Conservation (phyloP, 495 filamentous ascomycete species). For the Polyplosphaeria fusca region DNA sequence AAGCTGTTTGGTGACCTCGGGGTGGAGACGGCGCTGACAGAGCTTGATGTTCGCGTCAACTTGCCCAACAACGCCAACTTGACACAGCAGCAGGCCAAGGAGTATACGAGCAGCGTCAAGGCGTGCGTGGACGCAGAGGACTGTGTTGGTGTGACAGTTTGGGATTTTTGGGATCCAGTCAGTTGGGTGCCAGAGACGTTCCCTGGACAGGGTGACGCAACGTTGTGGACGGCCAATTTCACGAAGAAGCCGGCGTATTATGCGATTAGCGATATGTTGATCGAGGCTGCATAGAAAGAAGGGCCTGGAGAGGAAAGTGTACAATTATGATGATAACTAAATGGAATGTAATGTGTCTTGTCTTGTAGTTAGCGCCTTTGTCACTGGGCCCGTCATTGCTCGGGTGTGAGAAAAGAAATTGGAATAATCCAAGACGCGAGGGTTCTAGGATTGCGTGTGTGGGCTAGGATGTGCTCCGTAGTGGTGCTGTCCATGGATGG, state of each 20-base stretch:
- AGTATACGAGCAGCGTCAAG: slow-evolving; percentile 55
- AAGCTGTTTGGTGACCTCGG: slow-evolving; percentile 47
- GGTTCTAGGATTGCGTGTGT: too few species aligned
- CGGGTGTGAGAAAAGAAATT: too few species aligned
- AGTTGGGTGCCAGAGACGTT: slow-evolving; percentile 39
- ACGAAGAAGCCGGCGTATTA: slow-evolving; percentile 33
- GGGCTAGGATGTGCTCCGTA: too few species aligned
- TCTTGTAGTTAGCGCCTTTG: too few species aligned
- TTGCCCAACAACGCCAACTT: slow-evolving; percentile 44
- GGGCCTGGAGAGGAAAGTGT: not conserved
- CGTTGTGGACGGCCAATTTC: slow-evolving; percentile 28
- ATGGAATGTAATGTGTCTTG: too few species aligned
- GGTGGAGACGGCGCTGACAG: slow-evolving; percentile 61
- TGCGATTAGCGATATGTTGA: slow-evolving; percentile 3
- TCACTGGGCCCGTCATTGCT: too few species aligned
- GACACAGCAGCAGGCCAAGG: slow-evolving; percentile 54
- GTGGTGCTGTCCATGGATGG: too few species aligned
- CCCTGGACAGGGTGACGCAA: slow-evolving; percentile 29
- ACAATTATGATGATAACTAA: not conserved
- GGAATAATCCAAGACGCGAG: too few species aligned
- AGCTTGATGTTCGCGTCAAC: slow-evolving; percentile 55
- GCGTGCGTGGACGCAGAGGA: slow-evolving; percentile 56
- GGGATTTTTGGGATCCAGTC: slow-evolving; percentile 57
- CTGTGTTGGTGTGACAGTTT: slow-evolving; percentile 69
- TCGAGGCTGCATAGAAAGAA: not conserved